These are phyloP conservation scores for Linum usitatissimum DNA, from an alignment of 345 rosid genomes.

Conservation along the genomic window DNA sequence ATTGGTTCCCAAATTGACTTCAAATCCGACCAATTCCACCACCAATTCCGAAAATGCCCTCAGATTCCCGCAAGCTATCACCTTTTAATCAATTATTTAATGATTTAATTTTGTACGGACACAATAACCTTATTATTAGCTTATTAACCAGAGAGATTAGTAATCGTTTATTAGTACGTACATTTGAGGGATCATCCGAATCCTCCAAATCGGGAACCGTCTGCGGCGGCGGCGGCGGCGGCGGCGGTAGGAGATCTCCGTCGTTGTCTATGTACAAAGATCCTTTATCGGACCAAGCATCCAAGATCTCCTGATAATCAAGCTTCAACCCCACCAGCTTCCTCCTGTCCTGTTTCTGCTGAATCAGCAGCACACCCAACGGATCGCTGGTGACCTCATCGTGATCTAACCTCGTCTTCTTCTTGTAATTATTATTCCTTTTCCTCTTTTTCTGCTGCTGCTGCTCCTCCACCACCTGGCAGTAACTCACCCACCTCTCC, in stretches of 20 bases:
- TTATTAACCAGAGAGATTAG: too few relatives aligned
- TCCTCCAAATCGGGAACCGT: slow-evolving; percentile 62
- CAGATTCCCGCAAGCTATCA: too few relatives aligned
- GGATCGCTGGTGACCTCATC: slow-evolving; percentile 49
- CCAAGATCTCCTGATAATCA: slow-evolving; percentile 67
- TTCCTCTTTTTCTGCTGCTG: background rate
- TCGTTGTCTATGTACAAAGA: slow-evolving; percentile 45
- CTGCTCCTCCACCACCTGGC: slow-evolving; percentile 50
- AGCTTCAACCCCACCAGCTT: slow-evolving; percentile 54
- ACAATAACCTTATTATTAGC: too few relatives aligned
- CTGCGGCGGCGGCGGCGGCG: slow-evolving; percentile 27
- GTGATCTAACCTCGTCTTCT: slow-evolving; percentile 12
- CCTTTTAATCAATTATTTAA: too few relatives aligned
- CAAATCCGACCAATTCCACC: too few relatives aligned
- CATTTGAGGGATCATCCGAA: slow-evolving; percentile 19
- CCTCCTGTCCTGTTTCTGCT: slow-evolving; percentile 9
- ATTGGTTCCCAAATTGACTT: too few relatives aligned
- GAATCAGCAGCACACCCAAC: slow-evolving; percentile 17
- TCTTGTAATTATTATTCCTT: too few relatives aligned
- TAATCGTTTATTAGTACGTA: slow-evolving; percentile 8
- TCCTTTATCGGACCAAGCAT: slow-evolving; percentile 81
- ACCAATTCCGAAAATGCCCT: too few relatives aligned
- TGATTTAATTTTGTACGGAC: too few relatives aligned
- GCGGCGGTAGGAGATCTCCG: background rate
- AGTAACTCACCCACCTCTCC: slow-evolving; percentile 81